These are phyloP conservation scores for Novakomyces olei DNA, from an alignment of 805 yeast genomes.

Conservation along the genomic window DNA sequence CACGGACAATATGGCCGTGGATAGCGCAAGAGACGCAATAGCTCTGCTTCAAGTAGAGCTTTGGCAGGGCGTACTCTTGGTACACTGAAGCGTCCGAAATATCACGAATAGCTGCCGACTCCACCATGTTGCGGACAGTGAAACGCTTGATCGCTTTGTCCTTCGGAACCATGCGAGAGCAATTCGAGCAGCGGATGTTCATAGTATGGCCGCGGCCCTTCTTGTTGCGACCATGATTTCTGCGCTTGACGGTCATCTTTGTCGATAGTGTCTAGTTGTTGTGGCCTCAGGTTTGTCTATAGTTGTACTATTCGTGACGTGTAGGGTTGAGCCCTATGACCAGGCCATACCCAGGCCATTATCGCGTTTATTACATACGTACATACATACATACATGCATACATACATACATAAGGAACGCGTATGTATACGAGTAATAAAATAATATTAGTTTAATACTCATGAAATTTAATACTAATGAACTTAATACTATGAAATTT, in stretches of 20 bases:
- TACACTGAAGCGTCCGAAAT: slow-evolving; percentile 98
- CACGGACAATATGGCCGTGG: slow-evolving; percentile 99
- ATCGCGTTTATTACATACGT: too few species aligned
- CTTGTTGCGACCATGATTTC: slow-evolving; percentile 99
- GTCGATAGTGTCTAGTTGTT: too few species aligned
- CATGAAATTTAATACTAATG: too few species aligned
- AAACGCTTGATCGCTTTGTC: slow-evolving; percentile 99
- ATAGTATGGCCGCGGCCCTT: slow-evolving; percentile 99
- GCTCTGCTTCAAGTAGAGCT: slow-evolving; percentile 98
- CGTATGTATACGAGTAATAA: too few species aligned
- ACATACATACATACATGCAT: too few species aligned
- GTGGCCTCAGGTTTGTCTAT: too few species aligned
- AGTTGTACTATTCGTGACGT: too few species aligned
- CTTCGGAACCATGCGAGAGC: slow-evolving; percentile 97
- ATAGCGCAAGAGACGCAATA: slow-evolving; percentile 99
- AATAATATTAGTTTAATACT: too few species aligned
- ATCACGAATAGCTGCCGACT: slow-evolving; percentile 85
- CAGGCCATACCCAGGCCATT: too few species aligned
- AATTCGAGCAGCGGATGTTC: slow-evolving; percentile 99
- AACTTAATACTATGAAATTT: too few species aligned
- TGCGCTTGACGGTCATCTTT: slow-evolving; percentile 99
- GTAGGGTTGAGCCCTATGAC: too few species aligned
- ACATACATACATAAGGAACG: too few species aligned
- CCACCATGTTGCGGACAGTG: slow-evolving; percentile 84
- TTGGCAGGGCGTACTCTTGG: slow-evolving; percentile 98